These are phyloP conservation scores for Cicer arietinum DNA, from an alignment of 306 rosid genomes.

Conservation along the genomic window DNA sequence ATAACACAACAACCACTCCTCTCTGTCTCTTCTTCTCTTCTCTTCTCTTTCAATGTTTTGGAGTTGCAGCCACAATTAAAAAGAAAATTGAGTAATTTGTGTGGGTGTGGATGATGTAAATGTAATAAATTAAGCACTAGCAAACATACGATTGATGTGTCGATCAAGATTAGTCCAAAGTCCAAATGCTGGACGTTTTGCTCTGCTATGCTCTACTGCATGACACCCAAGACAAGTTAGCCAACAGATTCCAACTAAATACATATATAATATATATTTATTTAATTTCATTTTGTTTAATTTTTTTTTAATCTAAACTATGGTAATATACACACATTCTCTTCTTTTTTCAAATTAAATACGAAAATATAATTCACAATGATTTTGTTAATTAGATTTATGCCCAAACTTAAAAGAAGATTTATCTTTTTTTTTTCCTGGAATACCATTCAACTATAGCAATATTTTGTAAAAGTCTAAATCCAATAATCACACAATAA, in stretches of 20 bases:
- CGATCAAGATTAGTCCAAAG: not conserved
- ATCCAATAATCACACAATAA: no score
- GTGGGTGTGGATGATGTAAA: slow-evolving; percentile 9
- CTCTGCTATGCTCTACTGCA: not conserved
- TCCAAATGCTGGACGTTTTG: not conserved
- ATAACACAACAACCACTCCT: slow-evolving; percentile 34
- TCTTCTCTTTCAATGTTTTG: not conserved
- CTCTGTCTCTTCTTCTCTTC: slow-evolving; percentile 19
- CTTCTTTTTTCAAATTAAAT: no score
- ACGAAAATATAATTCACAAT: no score
- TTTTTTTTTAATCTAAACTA: no score
- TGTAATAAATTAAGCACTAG: not conserved
- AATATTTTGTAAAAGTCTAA: no score
- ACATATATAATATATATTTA: no score
- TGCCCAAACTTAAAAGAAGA: no score
- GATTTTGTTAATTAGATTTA: no score
- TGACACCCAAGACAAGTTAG: not conserved
- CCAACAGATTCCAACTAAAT: not conserved
- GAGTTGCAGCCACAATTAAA: slow-evolving; percentile 45
- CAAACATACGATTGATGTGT: slow-evolving; percentile 1
- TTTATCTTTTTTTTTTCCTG: no score
- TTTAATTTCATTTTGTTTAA: no score
- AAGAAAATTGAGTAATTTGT: not conserved
- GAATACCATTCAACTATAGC: no score
- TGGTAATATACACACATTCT: no score